Percentiles rank a stretch among this genome's conserved stretches.
Conservation (phyloP, 169 alveolate species). For the Plasmodium vinckei region DNA sequence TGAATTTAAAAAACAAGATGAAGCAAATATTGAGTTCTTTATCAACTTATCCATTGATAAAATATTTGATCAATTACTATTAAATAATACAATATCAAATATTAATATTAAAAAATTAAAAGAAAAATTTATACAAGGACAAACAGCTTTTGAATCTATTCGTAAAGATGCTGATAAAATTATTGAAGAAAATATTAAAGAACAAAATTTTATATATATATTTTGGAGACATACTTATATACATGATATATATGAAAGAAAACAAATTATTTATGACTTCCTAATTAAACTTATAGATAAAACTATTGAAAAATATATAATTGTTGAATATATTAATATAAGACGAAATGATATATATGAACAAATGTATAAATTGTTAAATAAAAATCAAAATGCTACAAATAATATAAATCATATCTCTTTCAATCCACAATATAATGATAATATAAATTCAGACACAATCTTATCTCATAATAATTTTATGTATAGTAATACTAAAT, state of each 20-base stretch:
- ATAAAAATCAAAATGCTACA: slow-evolving; percentile 1
- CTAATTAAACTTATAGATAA: slow-evolving; percentile 42
- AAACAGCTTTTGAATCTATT: slow-evolving; percentile 21
- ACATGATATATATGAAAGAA: slow-evolving; percentile 55
- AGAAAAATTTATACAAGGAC: slow-evolving; percentile 66
- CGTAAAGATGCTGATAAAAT: slow-evolving; percentile 20
- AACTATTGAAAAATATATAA: slow-evolving; percentile 28
- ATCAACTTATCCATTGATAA: slow-evolving; percentile 45
- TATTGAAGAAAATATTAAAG: slow-evolving; percentile 49
- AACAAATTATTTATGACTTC: slow-evolving; percentile 40
- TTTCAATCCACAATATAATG: not conserved
- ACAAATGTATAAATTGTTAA: slow-evolving; percentile 4
- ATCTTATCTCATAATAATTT: not conserved
- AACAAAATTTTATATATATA: slow-evolving; percentile 42
- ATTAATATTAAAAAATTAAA: slow-evolving; percentile 48
- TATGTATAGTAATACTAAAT: no score
- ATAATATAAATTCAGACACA: not conserved
- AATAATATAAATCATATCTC: not conserved
- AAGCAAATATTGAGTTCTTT: slow-evolving; percentile 46
- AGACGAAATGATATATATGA: slow-evolving; percentile 52
- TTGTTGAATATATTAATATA: slow-evolving; percentile 35
- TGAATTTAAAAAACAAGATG: slow-evolving; percentile 4
- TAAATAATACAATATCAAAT: slow-evolving; percentile 25
- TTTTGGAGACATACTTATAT: slow-evolving; percentile 10
- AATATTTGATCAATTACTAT: slow-evolving; percentile 50